Evolutionary conservation across 2,329 filamentous ascomycete genomes (phyloP).

Genomic region (Colletotrichum gloeosporioides): DNA sequence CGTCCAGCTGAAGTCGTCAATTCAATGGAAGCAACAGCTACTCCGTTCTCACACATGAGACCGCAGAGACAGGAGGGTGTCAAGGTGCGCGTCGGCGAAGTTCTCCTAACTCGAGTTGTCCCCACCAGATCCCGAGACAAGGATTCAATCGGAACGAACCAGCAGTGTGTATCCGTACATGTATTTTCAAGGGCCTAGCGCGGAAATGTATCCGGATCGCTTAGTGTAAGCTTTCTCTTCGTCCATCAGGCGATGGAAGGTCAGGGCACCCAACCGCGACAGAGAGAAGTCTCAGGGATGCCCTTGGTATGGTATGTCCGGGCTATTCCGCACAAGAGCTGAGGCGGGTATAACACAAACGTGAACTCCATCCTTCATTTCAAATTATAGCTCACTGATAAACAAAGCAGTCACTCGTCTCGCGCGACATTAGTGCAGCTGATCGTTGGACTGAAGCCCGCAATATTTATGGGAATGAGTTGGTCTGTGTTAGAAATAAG

Average conservation of each 20-base stretch:
- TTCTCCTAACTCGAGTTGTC: background rate
- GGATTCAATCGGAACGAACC: background rate
- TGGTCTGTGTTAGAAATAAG: too few species aligned
- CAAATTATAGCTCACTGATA: background rate
- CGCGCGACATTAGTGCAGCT: too few species aligned
- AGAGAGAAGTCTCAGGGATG: fast-evolving
- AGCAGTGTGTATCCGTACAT: background rate
- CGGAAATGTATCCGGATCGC: background rate
- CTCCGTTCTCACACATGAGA: too few species aligned
- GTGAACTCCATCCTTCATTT: background rate
- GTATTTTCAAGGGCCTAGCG: background rate
- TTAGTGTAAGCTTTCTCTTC: background rate
- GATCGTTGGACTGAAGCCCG: too few species aligned
- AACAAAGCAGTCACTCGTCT: fast-evolving
- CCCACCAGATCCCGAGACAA: background rate
- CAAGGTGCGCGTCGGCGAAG: too few species aligned
- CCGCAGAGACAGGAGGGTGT: too few species aligned
- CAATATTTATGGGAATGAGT: too few species aligned
- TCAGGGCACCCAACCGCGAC: background rate
- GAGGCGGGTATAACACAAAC: background rate
- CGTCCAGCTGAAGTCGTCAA: too few species aligned
- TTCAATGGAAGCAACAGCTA: too few species aligned
- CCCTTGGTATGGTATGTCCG: background rate
- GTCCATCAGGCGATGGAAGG: background rate
- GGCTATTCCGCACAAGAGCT: background rate